Base-by-base conservation (phyloP, 306 rosid species). In the Senna siamea region DNA sequence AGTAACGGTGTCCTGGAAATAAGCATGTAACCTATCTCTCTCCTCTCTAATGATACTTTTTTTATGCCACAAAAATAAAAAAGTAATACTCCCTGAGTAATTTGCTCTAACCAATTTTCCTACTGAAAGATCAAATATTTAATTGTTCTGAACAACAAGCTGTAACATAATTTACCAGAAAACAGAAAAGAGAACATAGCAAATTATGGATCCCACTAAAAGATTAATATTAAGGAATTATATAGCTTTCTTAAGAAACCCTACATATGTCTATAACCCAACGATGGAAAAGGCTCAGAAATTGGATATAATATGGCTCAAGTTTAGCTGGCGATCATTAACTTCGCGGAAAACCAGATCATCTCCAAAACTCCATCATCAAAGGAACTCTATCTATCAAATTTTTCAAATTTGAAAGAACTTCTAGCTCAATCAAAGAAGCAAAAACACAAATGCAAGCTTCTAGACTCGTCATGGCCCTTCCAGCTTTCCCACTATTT, bases 171-270 rank as follows among this genome's bases (percentile, higher is more conserved):
- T 34, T 26, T 10, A 30, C 53, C 22, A 56, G 48, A 62, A 62
- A 51, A 51, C 5, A 11, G 10, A 65, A 19, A 50, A 52, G 41
- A 73, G 60, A 78, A 41, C 8, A 50, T 85, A 76, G 79, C 81
- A 73, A 76, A 85, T 71, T 83, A 85, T 0, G 87, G 83, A 30
- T 85, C 87, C 87, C 86, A 82, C 46, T 89, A 80, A 77, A 82
- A 85, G 37, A 85, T 74, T 50, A 83, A 56, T 26, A 87, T 82
- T 7, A 85, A 41, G 32, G 12, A 65, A 7, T 64, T 43, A 18
- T 23, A 40, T 44, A 1, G 4, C 14, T 38, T 15, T 18, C 47
- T 57, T 58, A 2, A 32, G 19, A 44, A 72, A 57, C 46, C 35
- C 19, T 11, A 43, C 3, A 34, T 10, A 34, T 10, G 28, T 38